A percentile compares a stretch with the other conserved stretches of the same genome.
Evolutionary conservation across 1,284 basidiomycete genomes (phyloP).

Genomic region (Papiliotrema flavescens): DNA sequence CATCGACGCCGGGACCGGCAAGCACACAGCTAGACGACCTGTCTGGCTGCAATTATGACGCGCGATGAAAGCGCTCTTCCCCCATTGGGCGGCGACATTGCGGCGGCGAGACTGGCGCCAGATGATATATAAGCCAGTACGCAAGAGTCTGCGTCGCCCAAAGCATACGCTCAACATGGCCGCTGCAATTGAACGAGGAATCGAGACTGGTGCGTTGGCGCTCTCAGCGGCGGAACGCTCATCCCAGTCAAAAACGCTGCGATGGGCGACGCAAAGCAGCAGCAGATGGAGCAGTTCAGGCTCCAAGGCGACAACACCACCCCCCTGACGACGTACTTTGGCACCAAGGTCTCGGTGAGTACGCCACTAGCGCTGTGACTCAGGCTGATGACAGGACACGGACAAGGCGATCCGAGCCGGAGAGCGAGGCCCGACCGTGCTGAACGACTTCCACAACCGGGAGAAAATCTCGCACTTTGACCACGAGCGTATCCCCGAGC

Average conservation of each 20-base stretch:
- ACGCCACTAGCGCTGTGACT: neutral
- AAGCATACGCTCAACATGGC: neutral
- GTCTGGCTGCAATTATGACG: neutral
- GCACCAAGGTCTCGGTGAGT: constrained; percentile 36
- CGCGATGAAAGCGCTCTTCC: neutral
- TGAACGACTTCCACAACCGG: constrained; percentile 43
- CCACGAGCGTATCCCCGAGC: constrained; percentile 81
- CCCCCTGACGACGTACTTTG: constrained; percentile 43
- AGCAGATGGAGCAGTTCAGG: constrained; percentile 35
- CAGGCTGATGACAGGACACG: constrained; percentile 26
- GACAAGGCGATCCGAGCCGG: constrained; percentile 43
- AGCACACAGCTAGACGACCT: no score
- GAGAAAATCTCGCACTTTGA: constrained; percentile 68
- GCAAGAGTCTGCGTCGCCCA: neutral
- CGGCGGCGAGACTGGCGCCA: neutral
- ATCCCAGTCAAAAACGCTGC: constrained; percentile 24
- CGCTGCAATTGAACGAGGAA: neutral
- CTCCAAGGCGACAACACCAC: constrained; percentile 25
- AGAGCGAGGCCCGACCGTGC: constrained; percentile 42
- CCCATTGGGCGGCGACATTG: neutral
- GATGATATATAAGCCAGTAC: neutral
- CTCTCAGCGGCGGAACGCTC: neutral
- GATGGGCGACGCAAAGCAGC: constrained; percentile 39
- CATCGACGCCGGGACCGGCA: no score
- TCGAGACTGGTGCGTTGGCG: neutral